Percentiles rank a stretch among this genome's conserved stretches.
Conservation (phyloP, 352 stramenopile genomes). For the Hyaloperonospora arabidopsidis region DNA sequence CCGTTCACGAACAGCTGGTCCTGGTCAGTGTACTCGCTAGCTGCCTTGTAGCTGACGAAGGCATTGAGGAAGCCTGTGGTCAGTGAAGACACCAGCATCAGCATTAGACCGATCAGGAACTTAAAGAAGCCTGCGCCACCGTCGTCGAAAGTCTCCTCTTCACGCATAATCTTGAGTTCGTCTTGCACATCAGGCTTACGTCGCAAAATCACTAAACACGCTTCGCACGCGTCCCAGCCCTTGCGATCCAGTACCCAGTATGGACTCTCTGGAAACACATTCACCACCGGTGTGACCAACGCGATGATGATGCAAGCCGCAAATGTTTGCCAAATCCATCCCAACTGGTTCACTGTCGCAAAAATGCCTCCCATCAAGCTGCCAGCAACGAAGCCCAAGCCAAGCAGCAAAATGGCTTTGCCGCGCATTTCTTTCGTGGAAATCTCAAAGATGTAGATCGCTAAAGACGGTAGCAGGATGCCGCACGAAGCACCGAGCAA, state of each 20-base stretch:
- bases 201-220: constrained; percentile 50
- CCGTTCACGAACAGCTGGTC: constrained; percentile 49
- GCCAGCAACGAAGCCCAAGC: constrained; percentile 53
- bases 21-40: constrained; percentile 37
- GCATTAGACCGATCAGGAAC: constrained; percentile 48
- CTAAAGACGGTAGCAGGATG: constrained; percentile 57
- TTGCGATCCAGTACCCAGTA: constrained; percentile 67
- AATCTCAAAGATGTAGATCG: constrained; percentile 77
- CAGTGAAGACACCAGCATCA: constrained; percentile 61
- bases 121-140: constrained; percentile 43
- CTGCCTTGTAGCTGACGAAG: constrained; percentile 47
- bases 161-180: constrained; percentile 60
- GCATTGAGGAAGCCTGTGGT: constrained; percentile 51
- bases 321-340: constrained; percentile 76
- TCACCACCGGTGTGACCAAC: constrained; percentile 57
- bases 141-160: constrained; percentile 45
- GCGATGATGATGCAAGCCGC: constrained; percentile 54
- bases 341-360: constrained; percentile 46
- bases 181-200: constrained; percentile 61
- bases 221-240: constrained; percentile 62
- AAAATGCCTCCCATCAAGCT: constrained; percentile 50
- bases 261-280: constrained; percentile 71
- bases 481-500: constrained; percentile 52
- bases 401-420: constrained; percentile 59
- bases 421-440: constrained; percentile 69